A percentile compares a stretch with the other conserved stretches of the same genome.
Evolutionary conservation across 2,329 filamentous ascomycete genomes (phyloP).

Genomic region (Beauveria australis): DNA sequence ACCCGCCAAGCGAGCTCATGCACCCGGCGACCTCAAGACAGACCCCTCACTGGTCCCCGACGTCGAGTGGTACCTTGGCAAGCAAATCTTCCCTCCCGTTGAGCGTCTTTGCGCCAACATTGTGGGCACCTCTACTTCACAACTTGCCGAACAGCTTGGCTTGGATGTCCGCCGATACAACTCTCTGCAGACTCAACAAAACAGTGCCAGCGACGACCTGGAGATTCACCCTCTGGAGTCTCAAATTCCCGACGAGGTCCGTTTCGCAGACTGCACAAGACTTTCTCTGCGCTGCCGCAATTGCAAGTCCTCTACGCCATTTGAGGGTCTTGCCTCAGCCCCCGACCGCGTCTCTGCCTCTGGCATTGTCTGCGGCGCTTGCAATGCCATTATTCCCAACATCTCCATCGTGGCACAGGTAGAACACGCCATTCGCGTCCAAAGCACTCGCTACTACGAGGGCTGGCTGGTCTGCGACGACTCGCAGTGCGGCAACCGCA

Average conservation of each 20-base stretch:
- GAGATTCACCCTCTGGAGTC: constrained; percentile 89
- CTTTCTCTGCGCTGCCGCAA: constrained; percentile 71
- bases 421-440: constrained; percentile 70
- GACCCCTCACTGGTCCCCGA: constrained; percentile 74
- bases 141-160: constrained; percentile 87
- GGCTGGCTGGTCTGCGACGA: constrained; percentile 90
- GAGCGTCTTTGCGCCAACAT: constrained; percentile 97
- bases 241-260: constrained; percentile 83
- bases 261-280: constrained; percentile 74
- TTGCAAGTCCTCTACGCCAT: constrained; percentile 65
- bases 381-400: constrained; percentile 55
- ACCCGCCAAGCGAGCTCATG: constrained; percentile 82
- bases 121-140: constrained; percentile 78
- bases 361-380: constrained; percentile 68
- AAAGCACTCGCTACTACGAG: constrained; percentile 82
- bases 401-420: constrained; percentile 78
- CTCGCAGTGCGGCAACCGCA: constrained; percentile 74
- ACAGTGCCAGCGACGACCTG: constrained; percentile 47
- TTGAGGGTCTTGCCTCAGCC: constrained; percentile 63
- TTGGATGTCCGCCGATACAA: constrained; percentile 84
- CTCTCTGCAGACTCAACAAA: constrained; percentile 33
- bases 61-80: constrained; percentile 96
- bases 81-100: constrained; percentile 96
- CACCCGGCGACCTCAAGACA: constrained; percentile 72
- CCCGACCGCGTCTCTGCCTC: constrained; percentile 57